Percentiles rank a stretch among this genome's conserved stretches.
Conservation (phyloP, 768 basidiomycete species). For the Agaricus subrufescens region DNA sequence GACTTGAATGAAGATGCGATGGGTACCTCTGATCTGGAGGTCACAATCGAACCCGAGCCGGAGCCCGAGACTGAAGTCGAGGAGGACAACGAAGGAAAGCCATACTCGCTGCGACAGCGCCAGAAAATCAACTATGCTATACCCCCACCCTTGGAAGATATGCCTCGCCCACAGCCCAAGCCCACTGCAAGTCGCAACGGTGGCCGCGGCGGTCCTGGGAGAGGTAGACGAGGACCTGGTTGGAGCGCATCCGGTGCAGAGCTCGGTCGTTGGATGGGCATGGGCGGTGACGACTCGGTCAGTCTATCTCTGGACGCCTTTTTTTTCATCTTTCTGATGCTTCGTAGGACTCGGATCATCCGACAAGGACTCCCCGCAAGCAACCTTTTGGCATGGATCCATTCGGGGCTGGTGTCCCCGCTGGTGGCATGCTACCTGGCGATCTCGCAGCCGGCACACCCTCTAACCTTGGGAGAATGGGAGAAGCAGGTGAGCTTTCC, state of each 20-base stretch:
- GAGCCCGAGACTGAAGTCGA: conserved; percentile 41
- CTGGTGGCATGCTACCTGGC: conserved; percentile 53
- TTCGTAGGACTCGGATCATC: conserved; percentile 66
- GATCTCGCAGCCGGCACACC: conserved; percentile 75
- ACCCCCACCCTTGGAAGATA: conserved; percentile 75
- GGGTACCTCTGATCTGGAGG: conserved; percentile 37
- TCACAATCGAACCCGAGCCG: conserved; percentile 27
- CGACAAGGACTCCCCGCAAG: conserved; percentile 65
- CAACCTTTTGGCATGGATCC: conserved; percentile 48
- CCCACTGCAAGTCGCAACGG: conserved; percentile 23
- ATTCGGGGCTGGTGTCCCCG: conserved; percentile 46
- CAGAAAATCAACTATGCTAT: conserved; percentile 76
- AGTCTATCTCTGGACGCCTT: conserved; percentile 13
- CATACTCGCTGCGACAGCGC: conserved; percentile 65
- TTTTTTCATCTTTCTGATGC: conserved; percentile 4
- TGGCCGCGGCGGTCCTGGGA: conserved; percentile 27
- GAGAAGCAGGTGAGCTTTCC: conserved; percentile 52
- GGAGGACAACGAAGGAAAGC: conserved; percentile 49
- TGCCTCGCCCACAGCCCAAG: conserved; percentile 43
- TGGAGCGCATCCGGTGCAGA: conserved; percentile 82
- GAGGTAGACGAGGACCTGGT: conserved; percentile 45
- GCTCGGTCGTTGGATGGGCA: conserved; percentile 73
- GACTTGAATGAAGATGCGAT: conserved; percentile 44
- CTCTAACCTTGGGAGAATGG: conserved; percentile 81
- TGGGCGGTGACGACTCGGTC: conserved; percentile 68